A percentile compares a stretch with the other conserved stretches of the same genome.
phyloP scores from a whole-genome alignment of 495 filamentous ascomycete genomes.

The Cryomyces antarcticus region DNA sequence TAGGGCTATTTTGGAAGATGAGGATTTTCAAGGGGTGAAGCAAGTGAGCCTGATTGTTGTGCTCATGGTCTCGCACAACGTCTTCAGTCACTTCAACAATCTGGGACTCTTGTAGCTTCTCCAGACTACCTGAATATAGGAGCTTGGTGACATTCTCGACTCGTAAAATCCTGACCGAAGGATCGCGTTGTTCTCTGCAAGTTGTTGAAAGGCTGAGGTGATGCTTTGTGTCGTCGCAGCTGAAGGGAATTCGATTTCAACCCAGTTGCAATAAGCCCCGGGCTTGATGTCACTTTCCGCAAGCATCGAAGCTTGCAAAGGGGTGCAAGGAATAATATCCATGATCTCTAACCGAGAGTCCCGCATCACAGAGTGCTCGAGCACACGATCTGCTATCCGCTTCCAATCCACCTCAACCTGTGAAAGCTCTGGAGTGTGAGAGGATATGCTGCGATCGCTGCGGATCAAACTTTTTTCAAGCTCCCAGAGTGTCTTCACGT shows the following conservation, averaged over 20 bases:
- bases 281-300: conserved; percentile 35
- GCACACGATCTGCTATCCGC: no score
- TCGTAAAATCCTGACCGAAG: conserved; percentile 49
- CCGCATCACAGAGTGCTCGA: no score
- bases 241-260: conserved; percentile 33
- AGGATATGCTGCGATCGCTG: no score
- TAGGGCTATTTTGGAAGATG: conserved; percentile 15
- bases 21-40: conserved; percentile 37
- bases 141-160: conserved; percentile 21
- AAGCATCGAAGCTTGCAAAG: conserved; percentile 61
- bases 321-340: conserved; percentile 38
- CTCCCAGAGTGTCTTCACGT: conserved; percentile 23
- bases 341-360: conserved; percentile 19
- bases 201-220: conserved; percentile 22
- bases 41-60: conserved; percentile 22
- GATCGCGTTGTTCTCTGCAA: conserved; percentile 38
- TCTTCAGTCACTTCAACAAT: conserved; percentile 21
- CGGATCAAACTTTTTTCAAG: no score
- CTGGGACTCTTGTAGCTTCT: conserved; percentile 21
- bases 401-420: no score
- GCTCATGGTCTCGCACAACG: conserved; percentile 8
- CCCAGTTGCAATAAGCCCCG: conserved; percentile 53
- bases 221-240: conserved; percentile 15
- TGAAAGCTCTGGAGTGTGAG: no score
- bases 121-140: conserved; percentile 45